Evolutionary conservation across 2,329 filamentous ascomycete genomes (phyloP).

Genomic region (Fusarium dimerum): DNA sequence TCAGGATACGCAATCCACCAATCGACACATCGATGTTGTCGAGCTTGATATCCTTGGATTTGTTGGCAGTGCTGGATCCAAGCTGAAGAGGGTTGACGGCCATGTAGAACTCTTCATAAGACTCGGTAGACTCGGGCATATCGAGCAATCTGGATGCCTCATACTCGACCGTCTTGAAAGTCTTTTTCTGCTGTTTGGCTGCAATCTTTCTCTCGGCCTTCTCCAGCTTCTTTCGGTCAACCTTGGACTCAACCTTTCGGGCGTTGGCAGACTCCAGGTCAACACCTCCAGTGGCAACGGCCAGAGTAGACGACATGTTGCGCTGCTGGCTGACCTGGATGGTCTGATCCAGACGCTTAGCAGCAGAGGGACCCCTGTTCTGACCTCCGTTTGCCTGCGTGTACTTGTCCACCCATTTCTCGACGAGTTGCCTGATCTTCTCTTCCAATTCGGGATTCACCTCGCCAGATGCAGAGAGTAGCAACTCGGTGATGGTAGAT

Average conservation of each 20-base stretch:
- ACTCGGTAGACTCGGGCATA: slow-evolving; percentile 78
- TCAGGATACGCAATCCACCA: slow-evolving; percentile 82
- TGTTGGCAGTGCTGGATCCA: slow-evolving; percentile 69
- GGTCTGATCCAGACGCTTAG: slow-evolving; percentile 87
- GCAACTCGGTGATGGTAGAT: slow-evolving; percentile 78
- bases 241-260: slow-evolving; percentile 94
- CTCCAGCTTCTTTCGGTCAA: slow-evolving; percentile 98
- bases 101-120: slow-evolving; percentile 99
- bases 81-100: slow-evolving; percentile 95
- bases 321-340: slow-evolving; percentile 92
- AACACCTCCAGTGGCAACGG: slow-evolving; percentile 78
- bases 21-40: slow-evolving; percentile 96
- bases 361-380: slow-evolving; percentile 71
- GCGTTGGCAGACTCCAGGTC: slow-evolving; percentile 92
- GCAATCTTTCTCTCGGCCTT: slow-evolving; percentile 98
- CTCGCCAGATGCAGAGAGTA: slow-evolving; percentile 90
- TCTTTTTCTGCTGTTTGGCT: slow-evolving; percentile 97
- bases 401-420: slow-evolving; percentile 85
- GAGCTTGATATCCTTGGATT: slow-evolving; percentile 99
- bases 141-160: slow-evolving; percentile 90
- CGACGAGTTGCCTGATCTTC: slow-evolving; percentile 79
- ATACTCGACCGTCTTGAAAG: slow-evolving; percentile 97
- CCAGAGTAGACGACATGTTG: slow-evolving; percentile 94
- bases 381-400: slow-evolving; percentile 73
- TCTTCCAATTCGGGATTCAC: slow-evolving; percentile 70